Evolutionary conservation across 192 early-diverging fungal genomes (phyloP), one percentile per base, ranked within the genome.

Genomic region (Funneliformis geosporum): DNA sequence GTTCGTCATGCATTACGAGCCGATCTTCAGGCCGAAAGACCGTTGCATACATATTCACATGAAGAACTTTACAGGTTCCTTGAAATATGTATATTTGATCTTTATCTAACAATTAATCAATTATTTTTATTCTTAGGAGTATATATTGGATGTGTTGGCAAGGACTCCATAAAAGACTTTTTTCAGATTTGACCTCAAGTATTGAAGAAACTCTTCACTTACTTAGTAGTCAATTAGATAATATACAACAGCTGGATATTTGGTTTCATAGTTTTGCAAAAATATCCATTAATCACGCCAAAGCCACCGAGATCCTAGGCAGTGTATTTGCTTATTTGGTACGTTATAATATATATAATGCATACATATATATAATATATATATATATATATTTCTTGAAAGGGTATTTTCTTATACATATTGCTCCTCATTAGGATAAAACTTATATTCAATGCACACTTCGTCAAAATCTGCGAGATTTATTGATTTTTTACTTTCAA

Each of bases 131-230:
- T 33, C 0, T 2, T 67, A 81, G 80, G 25, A 68, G 62, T 38
- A 81, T 81, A 67, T 81, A 81, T 70, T 81, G 80, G 80, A 76
- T 76, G 46, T 81, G 80, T 76, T 81, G 73, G 80, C 73, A 76
- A 71, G 80, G 80, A 43, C 76, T 75, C 25, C 69, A 75, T 25
- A 76, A 76, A 69, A 59, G 47, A 62, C 44, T 81, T 12, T 75
- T 68, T 50, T 18, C 10, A 27, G 80, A 81, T 55, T 39, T 81
- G 27, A 65, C 8, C 4, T 59, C 25, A 21, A 10, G 59, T 11
- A 75, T 75, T 10, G 60, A 59, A 60, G 75, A 76, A 62, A 81
- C 74, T 28, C 21, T 81, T 4, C 23, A 23, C 4, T 10, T 28
- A n/a, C 47, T 81, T 33, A 38, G 44, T 38, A 59, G 44, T 27